phyloP scores from a whole-genome alignment of 2,329 filamentous ascomycete species.

The Fusarium pseudocircinatum region DNA sequence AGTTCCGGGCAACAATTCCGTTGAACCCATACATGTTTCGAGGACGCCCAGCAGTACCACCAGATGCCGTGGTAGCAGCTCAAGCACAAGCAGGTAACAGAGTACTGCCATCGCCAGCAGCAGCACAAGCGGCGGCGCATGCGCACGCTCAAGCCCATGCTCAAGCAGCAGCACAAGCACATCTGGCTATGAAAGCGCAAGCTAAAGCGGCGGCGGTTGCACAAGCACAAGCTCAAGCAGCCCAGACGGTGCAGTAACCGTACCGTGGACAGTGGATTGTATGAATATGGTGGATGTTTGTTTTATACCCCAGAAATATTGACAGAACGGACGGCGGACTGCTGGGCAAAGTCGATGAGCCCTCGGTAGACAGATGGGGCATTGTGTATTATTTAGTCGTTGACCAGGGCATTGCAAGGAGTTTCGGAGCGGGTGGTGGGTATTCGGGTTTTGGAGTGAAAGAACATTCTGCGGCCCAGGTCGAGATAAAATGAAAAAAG shows the following conservation, averaged over 20 bases:
- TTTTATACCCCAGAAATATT: conserved; percentile 42
- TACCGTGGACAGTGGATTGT: conserved; percentile 28
- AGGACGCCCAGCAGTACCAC: conserved; percentile 48
- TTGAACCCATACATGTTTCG: conserved; percentile 56
- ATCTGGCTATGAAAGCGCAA: conserved; percentile 39
- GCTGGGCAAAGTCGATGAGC: conserved; percentile 11
- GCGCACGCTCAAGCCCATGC: conserved; percentile 43
- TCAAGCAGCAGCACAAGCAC: conserved; percentile 44
- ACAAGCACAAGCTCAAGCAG: conserved; percentile 31
- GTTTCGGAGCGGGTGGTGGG: conserved; percentile 47
- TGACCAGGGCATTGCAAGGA: conserved; percentile 50
- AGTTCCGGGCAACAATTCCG: conserved; percentile 69
- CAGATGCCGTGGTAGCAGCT: conserved; percentile 41
- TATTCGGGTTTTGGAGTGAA: conserved; percentile 41
- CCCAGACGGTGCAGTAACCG: conserved; percentile 30
- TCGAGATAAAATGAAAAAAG: conserved; percentile 38
- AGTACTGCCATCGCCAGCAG: conserved; percentile 40
- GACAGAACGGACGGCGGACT: conserved; percentile 16
- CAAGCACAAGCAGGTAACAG: conserved; percentile 38
- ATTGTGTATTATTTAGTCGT: conserved; percentile 42
- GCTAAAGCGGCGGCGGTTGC: conserved; percentile 35
- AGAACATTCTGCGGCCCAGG: conserved; percentile 38
- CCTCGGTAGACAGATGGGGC: not conserved
- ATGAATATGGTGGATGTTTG: conserved; percentile 40
- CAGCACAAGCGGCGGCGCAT: conserved; percentile 34